Conservation (phyloP, 306 rosid species). For the Neltuma alba region DNA sequence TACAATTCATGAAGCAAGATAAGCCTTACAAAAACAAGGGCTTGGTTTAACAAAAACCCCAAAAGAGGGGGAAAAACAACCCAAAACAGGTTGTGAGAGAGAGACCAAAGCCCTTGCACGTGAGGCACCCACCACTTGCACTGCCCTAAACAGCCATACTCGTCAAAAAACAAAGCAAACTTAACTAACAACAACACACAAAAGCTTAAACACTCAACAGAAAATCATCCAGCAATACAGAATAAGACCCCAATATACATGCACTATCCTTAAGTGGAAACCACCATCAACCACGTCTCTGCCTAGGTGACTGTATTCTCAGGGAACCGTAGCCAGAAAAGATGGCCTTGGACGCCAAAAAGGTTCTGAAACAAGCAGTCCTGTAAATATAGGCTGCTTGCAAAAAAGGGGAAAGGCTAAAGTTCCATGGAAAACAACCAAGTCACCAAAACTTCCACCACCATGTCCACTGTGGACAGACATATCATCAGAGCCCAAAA, state of each 20-base stretch:
- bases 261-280: slow-evolving; percentile 44
- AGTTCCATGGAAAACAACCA: slow-evolving; percentile 64
- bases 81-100: slow-evolving; percentile 46
- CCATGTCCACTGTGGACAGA: slow-evolving; percentile 47
- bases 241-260: slow-evolving; percentile 35
- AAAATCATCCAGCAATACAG: slow-evolving; percentile 54
- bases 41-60: background rate
- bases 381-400: slow-evolving; percentile 45
- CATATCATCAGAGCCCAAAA: slow-evolving; percentile 51
- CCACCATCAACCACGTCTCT: slow-evolving; percentile 49
- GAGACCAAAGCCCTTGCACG: slow-evolving; percentile 50
- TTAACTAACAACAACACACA: slow-evolving; percentile 31
- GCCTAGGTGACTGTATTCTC: slow-evolving; percentile 59
- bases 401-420: slow-evolving; percentile 60
- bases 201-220: slow-evolving; percentile 40
- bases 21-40: background rate
- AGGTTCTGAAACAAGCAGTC: slow-evolving; percentile 49
- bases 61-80: slow-evolving; percentile 24
- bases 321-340: slow-evolving; percentile 58
- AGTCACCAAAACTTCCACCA: slow-evolving; percentile 46
- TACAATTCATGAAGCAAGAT: background rate
- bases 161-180: slow-evolving; percentile 26
- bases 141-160: slow-evolving; percentile 44
- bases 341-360: slow-evolving; percentile 45
- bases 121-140: slow-evolving; percentile 39